These are phyloP conservation scores for Trichoderma semiorbis DNA, from an alignment of 2,329 filamentous ascomycete species.

Conservation along the genomic window DNA sequence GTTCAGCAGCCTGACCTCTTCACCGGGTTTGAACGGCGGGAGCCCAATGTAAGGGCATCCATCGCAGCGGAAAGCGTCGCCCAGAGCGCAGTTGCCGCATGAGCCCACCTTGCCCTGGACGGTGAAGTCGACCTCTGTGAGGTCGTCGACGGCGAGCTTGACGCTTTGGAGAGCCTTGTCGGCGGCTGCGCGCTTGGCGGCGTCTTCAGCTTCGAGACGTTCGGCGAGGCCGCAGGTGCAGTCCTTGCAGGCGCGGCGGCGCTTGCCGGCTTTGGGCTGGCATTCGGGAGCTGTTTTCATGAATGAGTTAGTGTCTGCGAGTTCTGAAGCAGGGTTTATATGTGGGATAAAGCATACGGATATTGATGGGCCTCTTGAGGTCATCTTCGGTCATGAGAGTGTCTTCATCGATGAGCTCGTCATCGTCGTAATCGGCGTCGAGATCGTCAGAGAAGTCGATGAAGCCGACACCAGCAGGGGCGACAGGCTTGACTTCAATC, in stretches of 20 bases:
- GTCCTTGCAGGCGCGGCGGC: slow-evolving; percentile 93
- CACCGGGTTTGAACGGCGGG: slow-evolving; percentile 93
- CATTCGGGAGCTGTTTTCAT: slow-evolving; percentile 68
- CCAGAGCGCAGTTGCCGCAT: slow-evolving; percentile 89
- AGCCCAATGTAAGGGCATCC: slow-evolving; percentile 81
- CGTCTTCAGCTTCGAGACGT: slow-evolving; percentile 81
- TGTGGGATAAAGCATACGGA: slow-evolving; percentile 62
- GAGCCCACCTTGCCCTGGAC: slow-evolving; percentile 95
- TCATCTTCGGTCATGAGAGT: slow-evolving; percentile 83
- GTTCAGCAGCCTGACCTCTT: slow-evolving; percentile 85
- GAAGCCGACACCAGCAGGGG: slow-evolving; percentile 60
- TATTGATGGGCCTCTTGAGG: slow-evolving; percentile 69
- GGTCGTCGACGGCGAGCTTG: slow-evolving; percentile 71
- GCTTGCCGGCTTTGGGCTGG: slow-evolving; percentile 80
- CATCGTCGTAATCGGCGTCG: slow-evolving; percentile 55
- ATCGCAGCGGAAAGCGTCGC: slow-evolving; percentile 80
- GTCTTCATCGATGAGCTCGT: slow-evolving; percentile 90
- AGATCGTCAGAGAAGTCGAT: slow-evolving; percentile 62
- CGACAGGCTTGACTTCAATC: slow-evolving; percentile 37
- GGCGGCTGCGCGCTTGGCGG: slow-evolving; percentile 64
- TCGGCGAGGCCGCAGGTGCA: slow-evolving; percentile 92
- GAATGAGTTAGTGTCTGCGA: slow-evolving; percentile 13
- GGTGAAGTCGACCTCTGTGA: slow-evolving; percentile 89
- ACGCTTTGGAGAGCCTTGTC: slow-evolving; percentile 62
- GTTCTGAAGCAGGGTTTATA: not conserved